Evolutionary conservation across 2,329 filamentous ascomycete species (phyloP).

Genomic region (Dactylellina haptotyla): DNA sequence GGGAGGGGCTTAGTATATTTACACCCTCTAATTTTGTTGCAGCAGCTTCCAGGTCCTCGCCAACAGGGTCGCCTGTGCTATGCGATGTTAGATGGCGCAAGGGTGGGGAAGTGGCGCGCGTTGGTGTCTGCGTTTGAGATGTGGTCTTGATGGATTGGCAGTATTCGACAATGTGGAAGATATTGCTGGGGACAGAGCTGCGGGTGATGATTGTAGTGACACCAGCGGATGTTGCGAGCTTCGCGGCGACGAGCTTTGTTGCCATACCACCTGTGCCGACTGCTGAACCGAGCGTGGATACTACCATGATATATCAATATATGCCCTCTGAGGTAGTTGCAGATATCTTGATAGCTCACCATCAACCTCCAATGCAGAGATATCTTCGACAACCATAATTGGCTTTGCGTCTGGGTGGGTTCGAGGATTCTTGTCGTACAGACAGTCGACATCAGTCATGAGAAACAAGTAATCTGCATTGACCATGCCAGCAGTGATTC

Average conservation of each 20-base stretch:
- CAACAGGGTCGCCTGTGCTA: slow-evolving; percentile 38
- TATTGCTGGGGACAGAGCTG: slow-evolving; percentile 92
- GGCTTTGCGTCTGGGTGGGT: slow-evolving; percentile 84
- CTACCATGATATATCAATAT: slow-evolving; percentile 62
- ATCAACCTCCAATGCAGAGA: slow-evolving; percentile 82
- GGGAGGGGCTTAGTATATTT: slow-evolving; percentile 50
- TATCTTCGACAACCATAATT: slow-evolving; percentile 93
- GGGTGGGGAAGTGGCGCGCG: slow-evolving; percentile 62
- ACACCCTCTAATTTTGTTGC: slow-evolving; percentile 42
- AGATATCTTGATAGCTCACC: slow-evolving; percentile 67
- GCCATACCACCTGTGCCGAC: slow-evolving; percentile 96
- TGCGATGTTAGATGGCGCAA: slow-evolving; percentile 89
- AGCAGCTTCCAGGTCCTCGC: slow-evolving; percentile 37
- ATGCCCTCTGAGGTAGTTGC: background rate
- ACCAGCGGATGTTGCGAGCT: slow-evolving; percentile 89
- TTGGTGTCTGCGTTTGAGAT: slow-evolving; percentile 54
- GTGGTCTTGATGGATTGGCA: slow-evolving; percentile 71
- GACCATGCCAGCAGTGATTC: slow-evolving; percentile 96
- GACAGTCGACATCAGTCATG: slow-evolving; percentile 98
- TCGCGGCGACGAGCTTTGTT: slow-evolving; percentile 94
- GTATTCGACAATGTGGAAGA: slow-evolving; percentile 84
- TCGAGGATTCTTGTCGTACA: slow-evolving; percentile 95
- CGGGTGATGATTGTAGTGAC: slow-evolving; percentile 96
- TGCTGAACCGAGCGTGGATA: slow-evolving; percentile 86
- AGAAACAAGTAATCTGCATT: slow-evolving; percentile 96